Conservation (phyloP, 805 yeast genomes). For the Torulaspora quercuum region DNA sequence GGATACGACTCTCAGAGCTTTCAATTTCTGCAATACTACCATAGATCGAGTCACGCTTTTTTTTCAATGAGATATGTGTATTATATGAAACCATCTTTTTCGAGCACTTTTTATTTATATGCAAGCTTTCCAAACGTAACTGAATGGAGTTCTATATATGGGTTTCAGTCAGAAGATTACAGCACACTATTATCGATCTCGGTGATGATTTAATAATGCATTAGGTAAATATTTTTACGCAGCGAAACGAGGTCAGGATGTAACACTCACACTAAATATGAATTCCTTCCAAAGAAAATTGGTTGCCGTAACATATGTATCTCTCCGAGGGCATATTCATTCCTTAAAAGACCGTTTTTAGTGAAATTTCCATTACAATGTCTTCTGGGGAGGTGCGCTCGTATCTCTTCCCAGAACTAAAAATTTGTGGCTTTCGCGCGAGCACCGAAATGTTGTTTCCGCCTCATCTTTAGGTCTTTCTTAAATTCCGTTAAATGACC, state of each 20-base stretch:
- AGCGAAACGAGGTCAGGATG: not conserved
- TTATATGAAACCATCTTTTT: not conserved
- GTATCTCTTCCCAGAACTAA: not conserved
- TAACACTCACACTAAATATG: not conserved
- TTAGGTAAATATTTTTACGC: not conserved
- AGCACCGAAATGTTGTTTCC: not conserved
- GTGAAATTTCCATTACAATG: not conserved
- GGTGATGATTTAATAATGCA: not conserved
- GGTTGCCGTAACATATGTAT: not conserved
- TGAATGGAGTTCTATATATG: not conserved
- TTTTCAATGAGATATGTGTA: constrained; percentile 1
- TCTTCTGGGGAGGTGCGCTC: not conserved
- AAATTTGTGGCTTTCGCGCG: not conserved
- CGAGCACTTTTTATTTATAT: not conserved
- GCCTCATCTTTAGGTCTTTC: constrained; percentile 1
- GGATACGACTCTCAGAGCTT: constrained; percentile 1
- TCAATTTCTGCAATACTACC: constrained; percentile 1
- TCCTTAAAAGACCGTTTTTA: not conserved
- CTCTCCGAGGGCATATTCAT: not conserved
- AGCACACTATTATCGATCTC: not conserved
- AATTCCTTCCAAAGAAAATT: not conserved
- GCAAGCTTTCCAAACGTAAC: not conserved
- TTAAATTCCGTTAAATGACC: not conserved
- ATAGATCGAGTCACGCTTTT: not conserved
- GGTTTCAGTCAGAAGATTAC: not conserved